phyloP scores from a whole-genome alignment of 2,329 filamentous ascomycete genomes.

The Sporothrix variecibatus region DNA sequence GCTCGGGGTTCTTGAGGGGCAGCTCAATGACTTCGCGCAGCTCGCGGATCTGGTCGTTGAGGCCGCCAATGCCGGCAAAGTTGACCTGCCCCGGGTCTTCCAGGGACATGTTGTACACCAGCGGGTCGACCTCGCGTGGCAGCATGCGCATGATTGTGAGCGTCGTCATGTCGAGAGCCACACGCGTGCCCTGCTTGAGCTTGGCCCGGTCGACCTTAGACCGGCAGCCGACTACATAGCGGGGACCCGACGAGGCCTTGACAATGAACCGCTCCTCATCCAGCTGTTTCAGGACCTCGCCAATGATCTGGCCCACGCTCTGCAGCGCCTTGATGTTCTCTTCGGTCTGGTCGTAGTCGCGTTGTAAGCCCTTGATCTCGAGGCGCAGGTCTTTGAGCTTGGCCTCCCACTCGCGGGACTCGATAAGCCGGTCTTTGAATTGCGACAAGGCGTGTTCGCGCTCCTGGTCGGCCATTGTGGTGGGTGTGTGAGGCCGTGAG shows the following conservation, averaged over 20 bases:
- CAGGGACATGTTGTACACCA: slow-evolving; percentile 99
- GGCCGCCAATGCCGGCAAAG: slow-evolving; percentile 94
- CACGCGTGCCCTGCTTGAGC: slow-evolving; percentile 96
- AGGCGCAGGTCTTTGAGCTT: slow-evolving; percentile 92
- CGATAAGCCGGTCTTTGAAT: slow-evolving; percentile 80
- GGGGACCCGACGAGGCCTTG: slow-evolving; percentile 93
- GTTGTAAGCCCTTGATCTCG: slow-evolving; percentile 94
- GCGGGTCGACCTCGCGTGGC: slow-evolving; percentile 93
- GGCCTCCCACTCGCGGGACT: slow-evolving; percentile 97
- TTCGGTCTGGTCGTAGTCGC: slow-evolving; percentile 94
- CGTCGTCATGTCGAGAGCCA: slow-evolving; percentile 98
- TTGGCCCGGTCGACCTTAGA: slow-evolving; percentile 98
- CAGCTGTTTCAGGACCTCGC: slow-evolving; percentile 96
- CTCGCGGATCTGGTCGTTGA: slow-evolving; percentile 98
- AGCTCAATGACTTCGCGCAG: slow-evolving; percentile 96
- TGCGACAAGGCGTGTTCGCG: slow-evolving; percentile 71
- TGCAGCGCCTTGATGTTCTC: slow-evolving; percentile 99
- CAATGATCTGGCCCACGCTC: slow-evolving; percentile 98
- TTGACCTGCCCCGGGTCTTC: slow-evolving; percentile 97
- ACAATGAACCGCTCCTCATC: slow-evolving; percentile 99
- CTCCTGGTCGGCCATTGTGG: slow-evolving; percentile 52
- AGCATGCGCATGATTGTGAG: slow-evolving; percentile 99
- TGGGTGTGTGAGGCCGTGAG: not conserved
- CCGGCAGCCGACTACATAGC: slow-evolving; percentile 97
- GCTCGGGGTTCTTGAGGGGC: slow-evolving; percentile 96